phyloP scores from a whole-genome alignment of 306 rosid species.

The Prunus davidiana region DNA sequence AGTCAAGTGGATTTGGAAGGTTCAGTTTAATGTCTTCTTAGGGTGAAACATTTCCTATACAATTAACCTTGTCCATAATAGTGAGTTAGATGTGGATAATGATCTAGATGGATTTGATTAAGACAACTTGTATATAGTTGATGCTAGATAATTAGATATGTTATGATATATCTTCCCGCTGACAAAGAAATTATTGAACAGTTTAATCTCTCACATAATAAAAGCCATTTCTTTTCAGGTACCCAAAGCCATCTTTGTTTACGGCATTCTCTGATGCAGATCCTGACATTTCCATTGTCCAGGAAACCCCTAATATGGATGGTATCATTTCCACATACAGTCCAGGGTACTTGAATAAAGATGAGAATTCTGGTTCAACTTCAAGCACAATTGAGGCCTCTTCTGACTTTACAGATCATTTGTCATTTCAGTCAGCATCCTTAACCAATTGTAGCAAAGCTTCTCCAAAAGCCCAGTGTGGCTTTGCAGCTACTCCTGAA shows the following conservation, averaged over 20 bases:
- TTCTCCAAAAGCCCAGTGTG: slow-evolving; percentile 38
- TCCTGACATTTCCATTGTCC: slow-evolving; percentile 48
- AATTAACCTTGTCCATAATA: neutral
- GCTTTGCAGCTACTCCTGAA: slow-evolving; percentile 53
- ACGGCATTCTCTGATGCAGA: slow-evolving; percentile 36
- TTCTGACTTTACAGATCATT: slow-evolving; percentile 40
- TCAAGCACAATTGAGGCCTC: slow-evolving; percentile 51
- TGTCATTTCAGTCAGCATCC: slow-evolving; percentile 24
- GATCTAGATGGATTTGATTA: neutral
- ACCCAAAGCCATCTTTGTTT: slow-evolving; percentile 34
- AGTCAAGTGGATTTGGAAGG: neutral
- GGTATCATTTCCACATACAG: slow-evolving; percentile 36
- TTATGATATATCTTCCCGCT: slow-evolving; percentile 7
- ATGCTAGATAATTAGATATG: neutral
- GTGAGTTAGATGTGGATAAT: neutral
- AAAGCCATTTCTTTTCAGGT: slow-evolving; percentile 47
- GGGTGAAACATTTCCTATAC: neutral
- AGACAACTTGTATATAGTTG: neutral
- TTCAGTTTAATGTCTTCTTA: slow-evolving; percentile 4
- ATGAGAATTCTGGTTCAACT: slow-evolving; percentile 45
- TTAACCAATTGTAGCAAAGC: slow-evolving; percentile 26
- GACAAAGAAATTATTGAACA: neutral
- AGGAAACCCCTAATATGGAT: slow-evolving; percentile 50
- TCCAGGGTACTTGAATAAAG: slow-evolving; percentile 42
- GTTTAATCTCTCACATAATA: slow-evolving; percentile 18